These are phyloP conservation scores for Cutaneotrichosporon curvatum DNA, from an alignment of 1,284 basidiomycete species.

Conservation along the genomic window DNA sequence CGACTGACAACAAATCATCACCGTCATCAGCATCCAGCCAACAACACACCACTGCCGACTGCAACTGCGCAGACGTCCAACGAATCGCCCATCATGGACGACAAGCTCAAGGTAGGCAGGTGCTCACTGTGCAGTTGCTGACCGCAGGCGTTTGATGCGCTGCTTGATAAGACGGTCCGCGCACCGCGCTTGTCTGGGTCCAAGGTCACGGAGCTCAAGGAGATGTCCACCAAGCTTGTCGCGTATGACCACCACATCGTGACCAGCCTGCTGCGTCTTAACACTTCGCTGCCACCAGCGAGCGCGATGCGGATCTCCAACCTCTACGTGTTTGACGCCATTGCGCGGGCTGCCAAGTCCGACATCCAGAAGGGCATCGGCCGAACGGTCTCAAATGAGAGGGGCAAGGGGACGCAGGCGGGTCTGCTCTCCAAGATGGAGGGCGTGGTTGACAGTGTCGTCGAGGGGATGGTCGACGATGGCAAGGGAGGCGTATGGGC, in stretches of 20 bases:
- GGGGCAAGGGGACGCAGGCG: constrained; percentile 57
- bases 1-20: constrained; percentile 4
- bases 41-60: neutral
- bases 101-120: constrained; percentile 2
- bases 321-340: constrained; percentile 82
- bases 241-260: constrained; percentile 77
- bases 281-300: constrained; percentile 60
- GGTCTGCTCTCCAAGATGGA: constrained; percentile 80
- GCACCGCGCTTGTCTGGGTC: constrained; percentile 75
- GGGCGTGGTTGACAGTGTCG: constrained; percentile 72
- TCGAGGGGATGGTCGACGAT: constrained; percentile 63
- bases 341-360: constrained; percentile 70
- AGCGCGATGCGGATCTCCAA: constrained; percentile 63
- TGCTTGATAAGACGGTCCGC: constrained; percentile 68
- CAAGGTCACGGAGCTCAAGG: constrained; percentile 67
- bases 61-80: neutral
- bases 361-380: constrained; percentile 60
- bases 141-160: constrained; percentile 64
- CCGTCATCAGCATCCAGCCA: neutral
- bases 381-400: constrained; percentile 53
- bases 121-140: constrained; percentile 1
- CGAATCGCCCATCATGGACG: constrained; percentile 1
- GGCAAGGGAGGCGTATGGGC: constrained; percentile 51
- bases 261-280: constrained; percentile 72
- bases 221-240: constrained; percentile 64